Evolutionary conservation across 805 yeast species (phyloP).

Genomic region (Yarrowia porcina): DNA sequence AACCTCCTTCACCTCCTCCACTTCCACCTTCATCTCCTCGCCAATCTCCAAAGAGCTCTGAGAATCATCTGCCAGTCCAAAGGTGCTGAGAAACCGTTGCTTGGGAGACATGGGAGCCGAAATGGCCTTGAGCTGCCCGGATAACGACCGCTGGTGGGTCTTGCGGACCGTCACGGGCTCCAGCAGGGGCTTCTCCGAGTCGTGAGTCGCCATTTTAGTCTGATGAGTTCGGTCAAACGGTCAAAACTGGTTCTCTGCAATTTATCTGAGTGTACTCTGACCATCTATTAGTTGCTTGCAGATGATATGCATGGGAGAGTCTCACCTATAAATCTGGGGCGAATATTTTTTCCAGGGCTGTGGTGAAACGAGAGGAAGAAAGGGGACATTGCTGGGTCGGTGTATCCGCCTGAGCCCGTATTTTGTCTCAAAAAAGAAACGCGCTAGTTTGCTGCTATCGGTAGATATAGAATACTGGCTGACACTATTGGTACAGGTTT

Average conservation of each 20-base stretch:
- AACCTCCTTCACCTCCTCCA: neutral
- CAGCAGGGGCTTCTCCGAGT: neutral
- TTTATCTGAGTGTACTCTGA: neutral
- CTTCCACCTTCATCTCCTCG: no score
- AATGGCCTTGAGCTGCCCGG: neutral
- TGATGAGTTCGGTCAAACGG: no score
- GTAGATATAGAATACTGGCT: neutral
- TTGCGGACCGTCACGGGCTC: neutral
- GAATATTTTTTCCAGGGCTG: neutral
- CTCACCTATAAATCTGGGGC: neutral
- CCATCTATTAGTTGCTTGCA: conserved; percentile 14
- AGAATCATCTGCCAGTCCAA: conserved; percentile 1
- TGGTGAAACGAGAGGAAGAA: neutral
- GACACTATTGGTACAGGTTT: neutral
- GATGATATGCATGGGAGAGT: neutral
- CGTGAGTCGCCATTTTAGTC: neutral
- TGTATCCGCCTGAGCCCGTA: neutral
- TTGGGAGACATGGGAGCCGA: conserved; percentile 13
- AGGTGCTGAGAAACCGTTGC: conserved; percentile 2
- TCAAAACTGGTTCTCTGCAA: no score
- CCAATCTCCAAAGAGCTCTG: no score
- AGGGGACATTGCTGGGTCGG: neutral
- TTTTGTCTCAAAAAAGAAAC: neutral
- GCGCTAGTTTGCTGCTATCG: neutral
- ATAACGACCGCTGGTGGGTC: neutral